Base-by-base conservation (phyloP, 1,139 yeast genomes). In the Sugiyamaella sp. region DNA sequence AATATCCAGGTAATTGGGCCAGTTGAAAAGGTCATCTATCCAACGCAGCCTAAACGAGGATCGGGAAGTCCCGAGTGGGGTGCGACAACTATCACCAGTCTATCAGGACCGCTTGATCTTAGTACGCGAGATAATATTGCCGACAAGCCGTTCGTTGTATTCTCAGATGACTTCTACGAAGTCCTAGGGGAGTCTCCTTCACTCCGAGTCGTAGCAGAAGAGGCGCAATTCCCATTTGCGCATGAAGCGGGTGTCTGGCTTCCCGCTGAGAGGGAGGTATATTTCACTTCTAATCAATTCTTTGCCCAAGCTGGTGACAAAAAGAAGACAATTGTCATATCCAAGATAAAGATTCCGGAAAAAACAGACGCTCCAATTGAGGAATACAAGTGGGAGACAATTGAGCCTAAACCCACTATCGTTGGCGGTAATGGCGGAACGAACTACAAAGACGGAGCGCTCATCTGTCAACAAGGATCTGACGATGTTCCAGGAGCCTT, bases 191-290 rank as follows among this genome's bases (percentile, higher is more conserved):
- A 39, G 1, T 14, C 37, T 21, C 60, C 60, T 2, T 16, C 43
- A n/a, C 52, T 58, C 19, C 40, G 45, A 21, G 22, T 58, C 4
- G 51, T 58, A 32, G 59, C 59, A 3, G 52, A 54, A 25, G 55
- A 56, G 22, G 40, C 27, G n/a, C 37, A 19, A 2, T 58, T 52
- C 24, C 59, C 54, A 17, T 63, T 60, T 52, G 66, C 66, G 1
- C 66, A 62, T 47, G 66, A 62, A 42, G 66, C 65, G 8, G 66
- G 65, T 2, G 58, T 61, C 8, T 62, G 62, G 63, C 49, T 59
- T 24, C 62, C 64, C 1, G 35, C 48, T 3, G 47, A 55, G 1
- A 53, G 65, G 5, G 61, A 59, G 25, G 66, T 63, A 29, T 57
- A 58, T 29, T 63, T 62, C 55, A 62, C 66, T 1, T 62, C 66